These are phyloP conservation scores for Globisporangium mamillatum DNA, from an alignment of 352 stramenopile genomes.

Conservation along the genomic window DNA sequence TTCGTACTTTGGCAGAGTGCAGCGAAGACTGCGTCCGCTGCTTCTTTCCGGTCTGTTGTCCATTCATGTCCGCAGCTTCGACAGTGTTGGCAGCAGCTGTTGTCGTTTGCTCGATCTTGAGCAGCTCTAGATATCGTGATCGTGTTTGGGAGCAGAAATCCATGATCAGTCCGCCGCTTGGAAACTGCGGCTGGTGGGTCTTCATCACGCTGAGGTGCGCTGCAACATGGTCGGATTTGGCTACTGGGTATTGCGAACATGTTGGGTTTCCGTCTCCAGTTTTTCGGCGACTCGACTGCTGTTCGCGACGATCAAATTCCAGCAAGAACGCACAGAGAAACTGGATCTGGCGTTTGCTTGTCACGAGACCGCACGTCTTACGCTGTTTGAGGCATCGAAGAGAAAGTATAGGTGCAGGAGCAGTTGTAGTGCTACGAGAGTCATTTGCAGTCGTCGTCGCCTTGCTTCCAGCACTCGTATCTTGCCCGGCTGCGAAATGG, in stretches of 20 bases:
- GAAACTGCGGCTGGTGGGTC: slow-evolving; percentile 27
- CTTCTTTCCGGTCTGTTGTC: not conserved
- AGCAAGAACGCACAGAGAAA: slow-evolving; percentile 38
- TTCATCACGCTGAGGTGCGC: slow-evolving; percentile 39
- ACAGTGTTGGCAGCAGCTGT: not conserved
- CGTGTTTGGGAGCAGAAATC: slow-evolving; percentile 36
- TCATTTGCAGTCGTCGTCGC: not conserved
- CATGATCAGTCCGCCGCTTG: slow-evolving; percentile 25
- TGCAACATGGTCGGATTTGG: slow-evolving; percentile 21
- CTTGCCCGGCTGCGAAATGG: slow-evolving; percentile 17
- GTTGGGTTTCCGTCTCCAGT: not conserved
- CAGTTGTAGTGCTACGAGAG: not conserved
- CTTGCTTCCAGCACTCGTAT: not conserved
- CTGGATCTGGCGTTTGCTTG: slow-evolving; percentile 34
- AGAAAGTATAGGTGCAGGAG: not conserved
- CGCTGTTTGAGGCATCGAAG: slow-evolving; percentile 9
- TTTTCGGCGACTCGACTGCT: not conserved
- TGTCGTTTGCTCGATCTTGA: slow-evolving; percentile 18
- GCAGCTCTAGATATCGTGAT: slow-evolving; percentile 20
- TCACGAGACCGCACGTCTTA: slow-evolving; percentile 17
- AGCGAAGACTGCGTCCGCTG: not conserved
- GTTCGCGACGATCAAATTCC: slow-evolving; percentile 28
- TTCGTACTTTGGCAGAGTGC: slow-evolving; percentile 16
- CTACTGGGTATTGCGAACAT: not conserved
- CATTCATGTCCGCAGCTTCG: not conserved